Base-by-base conservation (phyloP, 129 eudicot genomes). In the Helichrysum umbraculigerum region DNA sequence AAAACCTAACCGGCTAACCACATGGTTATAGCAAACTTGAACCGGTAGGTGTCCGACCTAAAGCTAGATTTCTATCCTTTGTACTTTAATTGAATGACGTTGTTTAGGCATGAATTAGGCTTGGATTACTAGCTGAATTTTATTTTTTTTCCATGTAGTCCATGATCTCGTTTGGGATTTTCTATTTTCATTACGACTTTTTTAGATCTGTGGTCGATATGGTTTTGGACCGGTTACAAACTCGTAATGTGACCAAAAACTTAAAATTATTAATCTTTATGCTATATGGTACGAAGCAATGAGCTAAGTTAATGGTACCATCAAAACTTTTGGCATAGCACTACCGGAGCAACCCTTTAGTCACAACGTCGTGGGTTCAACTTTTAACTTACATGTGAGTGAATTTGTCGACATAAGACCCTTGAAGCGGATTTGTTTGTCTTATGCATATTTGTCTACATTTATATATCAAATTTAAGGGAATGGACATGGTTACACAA, bases 401-500 rank as follows among this genome's bases (percentile, higher is more conserved):
- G 17, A 44, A 44, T 56, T 6, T 2, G 25, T 56, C 11, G 1
- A 56, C 25, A 16, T n/a, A 56, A 20, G 61, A 41, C 68, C 77
- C 19, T 72, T 15, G 28, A 51, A 16, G 3, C 1, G 9, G 56
- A 73, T 30, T 29, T 12, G 9, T 22, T 62, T 62, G 44, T 65
- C 70, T 32, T 73, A 21, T 61, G 44, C 19, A 22, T 7, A 30
- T 59, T 4, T 47, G 21, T 51, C 17, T 33, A 47, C 64, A 29
- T 30, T 63, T 30, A 75, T 50, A 65, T 65, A 65, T 12, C 54
- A 39, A 29, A 65, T 50, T 64, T 75, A 34, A 65, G 72, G 65
- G 72, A 50, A 75, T 65, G 64, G 66, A 63, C 52, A 61, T 74
- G 78, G 78, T 74, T 62, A 62, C 79, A 64, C 21, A 51, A 65